Evolutionary conservation across 1,139 yeast genomes (phyloP), one percentile per base, ranked within the genome.

Genomic region (Meyerozyma smithsonii): DNA sequence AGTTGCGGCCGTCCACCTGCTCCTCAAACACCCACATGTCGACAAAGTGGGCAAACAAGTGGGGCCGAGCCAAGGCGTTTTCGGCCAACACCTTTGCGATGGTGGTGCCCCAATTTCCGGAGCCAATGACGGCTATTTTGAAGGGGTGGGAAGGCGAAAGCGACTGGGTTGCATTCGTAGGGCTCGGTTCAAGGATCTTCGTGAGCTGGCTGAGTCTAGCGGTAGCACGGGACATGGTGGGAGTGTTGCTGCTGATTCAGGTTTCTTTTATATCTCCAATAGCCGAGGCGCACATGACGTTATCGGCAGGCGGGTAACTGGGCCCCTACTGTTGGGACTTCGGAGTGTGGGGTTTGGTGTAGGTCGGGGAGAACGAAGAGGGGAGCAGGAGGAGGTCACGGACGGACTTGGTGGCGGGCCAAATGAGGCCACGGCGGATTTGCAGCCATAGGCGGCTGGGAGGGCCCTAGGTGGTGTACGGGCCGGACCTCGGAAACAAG

Each of bases 71-170:
- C 15, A 52, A 49, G 26, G 72, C 62, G 54, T 71, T 71, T 52
- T 71, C 76, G 16, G 76, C 73, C 19, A 69, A 44, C 34, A 71
- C 63, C 48, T 71, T 71, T 41, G 77, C 75, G 38, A 71, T 66
- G 36, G 76, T 67, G 39, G 75, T 71, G 28, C 76, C 77, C 76
- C 76, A 71, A 51, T 70, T 71, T 25, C 77, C 76, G 20, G 74
- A 68, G 15, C 77, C 77, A 44, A 71, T 61, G 19, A 71, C 69
- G 41, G 72, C 65, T 34, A 71, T 59, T 46, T 56, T 61, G 53
- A 67, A 69, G 4, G 72, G 72, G 34, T 55, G 57, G 25, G 49
- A 62, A 16, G 67, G 64, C 3, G 54, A 56, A 45, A 20, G 43
- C 23, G 10, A 36, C 36, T 45, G 42, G 4, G 48, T 47, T 28